These are phyloP conservation scores for Penicillium herquei DNA, from an alignment of 495 filamentous ascomycete genomes.

Conservation along the genomic window DNA sequence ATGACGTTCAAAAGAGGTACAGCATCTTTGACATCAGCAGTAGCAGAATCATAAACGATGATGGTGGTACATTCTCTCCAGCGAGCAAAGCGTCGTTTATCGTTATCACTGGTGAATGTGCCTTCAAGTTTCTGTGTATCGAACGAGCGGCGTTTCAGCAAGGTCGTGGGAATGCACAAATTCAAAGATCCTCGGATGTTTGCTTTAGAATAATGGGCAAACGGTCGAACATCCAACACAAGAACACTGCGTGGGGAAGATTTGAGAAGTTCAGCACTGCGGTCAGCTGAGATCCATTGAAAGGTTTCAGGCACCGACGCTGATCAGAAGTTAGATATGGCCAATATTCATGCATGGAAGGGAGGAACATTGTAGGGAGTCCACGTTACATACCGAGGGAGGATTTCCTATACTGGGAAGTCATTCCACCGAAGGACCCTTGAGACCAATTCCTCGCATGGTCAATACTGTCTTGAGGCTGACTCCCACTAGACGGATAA, in stretches of 20 bases:
- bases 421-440: background rate
- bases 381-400: conserved; percentile 11
- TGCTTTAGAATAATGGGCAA: conserved; percentile 73
- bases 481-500: conserved; percentile 16
- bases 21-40: conserved; percentile 75
- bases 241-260: conserved; percentile 56
- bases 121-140: conserved; percentile 85
- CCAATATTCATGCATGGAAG: background rate
- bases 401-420: background rate
- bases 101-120: conserved; percentile 75
- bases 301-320: conserved; percentile 10
- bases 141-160: conserved; percentile 88
- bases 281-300: conserved; percentile 58
- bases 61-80: conserved; percentile 76
- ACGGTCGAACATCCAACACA: conserved; percentile 85
- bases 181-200: conserved; percentile 79
- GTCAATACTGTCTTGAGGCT: background rate
- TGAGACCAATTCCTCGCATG: conserved; percentile 1
- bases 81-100: conserved; percentile 69
- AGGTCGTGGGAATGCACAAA: conserved; percentile 91
- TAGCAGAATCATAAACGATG: conserved; percentile 81
- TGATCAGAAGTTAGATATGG: conserved; percentile 4
- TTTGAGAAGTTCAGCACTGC: conserved; percentile 67
- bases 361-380: background rate
- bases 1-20: conserved; percentile 74